These are phyloP conservation scores for Torulaspora indica DNA, from an alignment of 805 yeast genomes.

Conservation along the genomic window DNA sequence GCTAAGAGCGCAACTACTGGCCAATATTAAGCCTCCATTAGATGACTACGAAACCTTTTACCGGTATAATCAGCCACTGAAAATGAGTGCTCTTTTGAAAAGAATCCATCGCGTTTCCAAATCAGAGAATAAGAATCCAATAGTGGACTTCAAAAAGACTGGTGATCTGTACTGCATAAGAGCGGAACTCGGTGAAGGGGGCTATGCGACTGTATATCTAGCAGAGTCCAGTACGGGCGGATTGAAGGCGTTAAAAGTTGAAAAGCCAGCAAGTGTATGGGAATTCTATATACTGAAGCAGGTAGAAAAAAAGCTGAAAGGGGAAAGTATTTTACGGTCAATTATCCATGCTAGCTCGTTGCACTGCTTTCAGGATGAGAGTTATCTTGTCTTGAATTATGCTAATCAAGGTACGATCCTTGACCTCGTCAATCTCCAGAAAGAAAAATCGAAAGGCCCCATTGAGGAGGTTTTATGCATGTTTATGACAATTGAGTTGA, in stretches of 20 bases:
- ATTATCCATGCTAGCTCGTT: slow-evolving; percentile 50
- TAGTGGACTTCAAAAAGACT: slow-evolving; percentile 35
- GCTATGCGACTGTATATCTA: slow-evolving; percentile 69
- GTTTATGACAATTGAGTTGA: slow-evolving; percentile 59
- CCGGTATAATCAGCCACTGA: slow-evolving; percentile 32
- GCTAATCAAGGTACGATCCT: slow-evolving; percentile 66
- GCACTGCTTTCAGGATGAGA: slow-evolving; percentile 59
- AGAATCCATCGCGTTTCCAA: slow-evolving; percentile 40
- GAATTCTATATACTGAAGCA: slow-evolving; percentile 70
- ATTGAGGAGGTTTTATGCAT: slow-evolving; percentile 61
- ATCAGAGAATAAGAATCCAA: slow-evolving; percentile 36
- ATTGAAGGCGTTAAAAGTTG: slow-evolving; percentile 65
- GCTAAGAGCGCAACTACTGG: slow-evolving; percentile 40
- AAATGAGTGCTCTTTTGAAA: slow-evolving; percentile 37
- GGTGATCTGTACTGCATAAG: slow-evolving; percentile 37
- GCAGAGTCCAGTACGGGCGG: slow-evolving; percentile 56
- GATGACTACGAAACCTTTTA: slow-evolving; percentile 32
- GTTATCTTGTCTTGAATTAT: slow-evolving; percentile 61
- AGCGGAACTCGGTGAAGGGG: slow-evolving; percentile 69
- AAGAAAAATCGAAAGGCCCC: slow-evolving; percentile 28
- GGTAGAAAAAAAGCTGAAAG: slow-evolving; percentile 42
- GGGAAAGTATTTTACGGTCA: slow-evolving; percentile 32
- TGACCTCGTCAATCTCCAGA: slow-evolving; percentile 56
- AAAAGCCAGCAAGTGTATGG: slow-evolving; percentile 68
- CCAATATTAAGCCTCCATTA: slow-evolving; percentile 38